Conservation (phyloP, 768 basidiomycete genomes). For the Termitomyces sp. region DNA sequence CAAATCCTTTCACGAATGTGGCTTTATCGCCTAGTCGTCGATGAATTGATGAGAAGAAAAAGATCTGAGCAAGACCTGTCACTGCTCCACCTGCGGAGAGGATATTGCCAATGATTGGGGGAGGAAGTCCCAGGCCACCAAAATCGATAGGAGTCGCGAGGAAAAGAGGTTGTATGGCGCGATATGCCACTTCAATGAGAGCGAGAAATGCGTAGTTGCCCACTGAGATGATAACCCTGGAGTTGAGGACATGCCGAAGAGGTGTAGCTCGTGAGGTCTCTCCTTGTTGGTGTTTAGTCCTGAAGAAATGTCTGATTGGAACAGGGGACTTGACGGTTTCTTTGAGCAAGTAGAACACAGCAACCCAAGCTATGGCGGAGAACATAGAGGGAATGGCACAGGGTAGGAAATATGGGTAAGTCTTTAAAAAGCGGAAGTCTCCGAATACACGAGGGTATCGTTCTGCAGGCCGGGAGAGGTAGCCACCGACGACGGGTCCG, state of each 20-base stretch:
- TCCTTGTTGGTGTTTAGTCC: not conserved
- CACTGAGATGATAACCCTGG: constrained; percentile 43
- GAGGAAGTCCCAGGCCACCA: constrained; percentile 58
- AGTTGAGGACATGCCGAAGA: constrained; percentile 35
- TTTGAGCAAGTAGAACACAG: constrained; percentile 39
- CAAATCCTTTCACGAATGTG: not conserved
- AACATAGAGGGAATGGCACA: constrained; percentile 47
- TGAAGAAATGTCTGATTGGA: constrained; percentile 3
- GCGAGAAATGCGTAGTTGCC: constrained; percentile 51
- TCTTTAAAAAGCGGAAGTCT: constrained; percentile 29
- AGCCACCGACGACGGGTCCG: constrained; percentile 47
- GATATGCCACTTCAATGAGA: constrained; percentile 50
- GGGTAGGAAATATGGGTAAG: constrained; percentile 53
- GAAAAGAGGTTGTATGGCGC: constrained; percentile 58
- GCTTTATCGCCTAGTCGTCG: not conserved
- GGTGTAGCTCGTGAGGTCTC: constrained; percentile 18
- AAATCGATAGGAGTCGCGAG: constrained; percentile 53
- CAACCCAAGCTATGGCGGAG: constrained; percentile 38
- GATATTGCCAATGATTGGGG: constrained; percentile 51
- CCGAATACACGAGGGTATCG: constrained; percentile 39
- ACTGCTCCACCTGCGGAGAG: constrained; percentile 46
- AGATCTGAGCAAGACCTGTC: constrained; percentile 37
- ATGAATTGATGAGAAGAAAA: constrained; percentile 29
- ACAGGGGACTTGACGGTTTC: constrained; percentile 24
- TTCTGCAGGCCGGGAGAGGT: constrained; percentile 38